These are phyloP conservation scores for Penicillium sp. DNA, from an alignment of 2,329 filamentous ascomycete species.

Conservation along the genomic window DNA sequence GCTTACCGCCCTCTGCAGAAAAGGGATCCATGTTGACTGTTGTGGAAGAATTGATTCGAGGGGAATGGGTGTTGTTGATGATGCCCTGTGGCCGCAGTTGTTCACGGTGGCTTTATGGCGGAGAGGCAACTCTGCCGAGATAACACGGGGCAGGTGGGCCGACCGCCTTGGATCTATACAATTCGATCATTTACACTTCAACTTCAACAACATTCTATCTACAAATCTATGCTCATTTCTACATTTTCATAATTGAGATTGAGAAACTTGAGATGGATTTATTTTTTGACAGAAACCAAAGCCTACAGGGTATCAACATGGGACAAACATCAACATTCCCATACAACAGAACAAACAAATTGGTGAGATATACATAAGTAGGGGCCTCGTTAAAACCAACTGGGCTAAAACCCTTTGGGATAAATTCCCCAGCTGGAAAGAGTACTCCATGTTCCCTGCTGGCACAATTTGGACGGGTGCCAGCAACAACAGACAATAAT, in stretches of 20 bases:
- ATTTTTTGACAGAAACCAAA: neutral
- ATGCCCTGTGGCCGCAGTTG: slow-evolving; percentile 18
- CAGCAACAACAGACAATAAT: neutral
- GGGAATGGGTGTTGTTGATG: slow-evolving; percentile 18
- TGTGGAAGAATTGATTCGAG: slow-evolving; percentile 9
- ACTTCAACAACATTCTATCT: neutral
- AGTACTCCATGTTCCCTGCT: neutral
- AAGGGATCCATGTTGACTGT: slow-evolving; percentile 58
- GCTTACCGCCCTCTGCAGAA: slow-evolving; percentile 60
- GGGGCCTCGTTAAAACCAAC: slow-evolving; percentile 9
- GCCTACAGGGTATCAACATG: neutral
- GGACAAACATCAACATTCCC: no score
- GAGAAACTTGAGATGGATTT: no score
- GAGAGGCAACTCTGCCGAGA: slow-evolving; percentile 19
- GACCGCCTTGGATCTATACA: slow-evolving; percentile 21
- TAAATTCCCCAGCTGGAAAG: slow-evolving; percentile 1
- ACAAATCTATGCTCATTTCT: neutral
- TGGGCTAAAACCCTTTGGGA: neutral
- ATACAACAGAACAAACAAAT: neutral
- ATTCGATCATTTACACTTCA: neutral
- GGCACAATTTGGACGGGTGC: neutral
- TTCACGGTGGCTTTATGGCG: slow-evolving; percentile 22
- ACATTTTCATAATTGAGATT: no score
- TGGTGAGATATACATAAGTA: neutral
- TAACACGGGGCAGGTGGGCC: slow-evolving; percentile 17